Evolutionary conservation across 2,329 filamentous ascomycete genomes (phyloP), one percentile per base, ranked within the genome.

Genomic region (Ophidiomyces ophidiicola): DNA sequence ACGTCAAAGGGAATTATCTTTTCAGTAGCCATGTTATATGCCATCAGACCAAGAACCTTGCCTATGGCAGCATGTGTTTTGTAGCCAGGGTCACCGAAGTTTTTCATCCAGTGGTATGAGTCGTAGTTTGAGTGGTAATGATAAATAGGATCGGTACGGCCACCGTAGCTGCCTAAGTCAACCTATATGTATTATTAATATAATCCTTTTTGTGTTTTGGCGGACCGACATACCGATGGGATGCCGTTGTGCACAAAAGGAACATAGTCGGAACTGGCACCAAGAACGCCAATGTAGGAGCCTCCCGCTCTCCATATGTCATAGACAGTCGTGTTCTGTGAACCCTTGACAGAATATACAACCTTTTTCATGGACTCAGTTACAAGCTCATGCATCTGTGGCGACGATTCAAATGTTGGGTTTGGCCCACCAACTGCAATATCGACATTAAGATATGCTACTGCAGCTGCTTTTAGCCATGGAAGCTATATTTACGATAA

Each of bases 401-500:
- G 63, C 2, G 61, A 58, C 3, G 62, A 61, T 6, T 55, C 50
- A 17, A 64, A 41, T 5, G 53, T 54, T 3, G 56, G 64, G 4
- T 60, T 53, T 3, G 58, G 63, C 0, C 68, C 68, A 4, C 61
- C 60, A 2, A 64, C 61, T 0, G 66, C 69, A 2, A 68, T 58
- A 31, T 72, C 69, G 23, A 72, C 55, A 48, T 72, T 72, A 33
- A 72, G 56, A 36, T 72, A 71, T 0, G 64, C 61, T 3, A 69
- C 58, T 2, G 61, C 60, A 4, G 63, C 56, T 2, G 49, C 56
- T 33, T 57, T 62, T 25, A 70, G 51, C 66, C 66, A 69, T 2
- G 62, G 63, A 14, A 67, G 53, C 45, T 46, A 29, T 32, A 24
- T 17, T 18, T 25, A 2, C 17, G 6, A 17, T 48, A 24, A 46